Evolutionary conservation across 805 yeast species (phyloP), one percentile per base, ranked within the genome.

Genomic region (Komagataella mondaviorum): DNA sequence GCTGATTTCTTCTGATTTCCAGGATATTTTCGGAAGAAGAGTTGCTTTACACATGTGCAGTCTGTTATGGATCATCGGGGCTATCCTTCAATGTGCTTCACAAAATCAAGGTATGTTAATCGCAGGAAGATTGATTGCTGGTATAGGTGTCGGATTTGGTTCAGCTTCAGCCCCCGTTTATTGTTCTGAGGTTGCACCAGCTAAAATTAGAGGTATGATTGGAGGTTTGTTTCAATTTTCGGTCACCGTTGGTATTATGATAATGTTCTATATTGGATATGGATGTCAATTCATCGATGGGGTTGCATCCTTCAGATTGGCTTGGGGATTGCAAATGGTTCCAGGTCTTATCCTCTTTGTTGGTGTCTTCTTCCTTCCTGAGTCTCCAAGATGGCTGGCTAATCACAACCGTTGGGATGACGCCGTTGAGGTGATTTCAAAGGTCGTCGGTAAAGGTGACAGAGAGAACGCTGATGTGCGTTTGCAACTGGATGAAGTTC

Each of bases 141-240:
- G 88, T 55, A 56, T 79, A 47, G 86, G 82, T 59, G 73, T 82
- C 52, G 88, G 88, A 55, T 69, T 81, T 51, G 81, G 83, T 53
- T 77, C 86, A 3, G 71, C 84, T 12, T 83, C 74, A 56, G 84
- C 80, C 39, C 88, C 88, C 23, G 81, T 80, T 47, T 82, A 75
- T 62, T 75, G 80, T 52, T 76, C 87, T 6, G 88, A 82, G 63
- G 68, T 81, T 54, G 71, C 85, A 39, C 83, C 84, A 46, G 75
- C 80, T 65, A 67, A 67, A 49, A 71, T 78, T 50, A 75, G 86
- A 63, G 88, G 86, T 61, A 61, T 71, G 8, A 70, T 81, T 50
- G 85, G 80, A 52, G 83, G 83, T 54, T 54, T 72, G 39, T 80
- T 78, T 72, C 86, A 81, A 59, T 77, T 80, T 71, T 69, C 78